Evolutionary conservation across 2,329 filamentous ascomycete species (phyloP).

Genomic region (Xylariaceae sp.): DNA sequence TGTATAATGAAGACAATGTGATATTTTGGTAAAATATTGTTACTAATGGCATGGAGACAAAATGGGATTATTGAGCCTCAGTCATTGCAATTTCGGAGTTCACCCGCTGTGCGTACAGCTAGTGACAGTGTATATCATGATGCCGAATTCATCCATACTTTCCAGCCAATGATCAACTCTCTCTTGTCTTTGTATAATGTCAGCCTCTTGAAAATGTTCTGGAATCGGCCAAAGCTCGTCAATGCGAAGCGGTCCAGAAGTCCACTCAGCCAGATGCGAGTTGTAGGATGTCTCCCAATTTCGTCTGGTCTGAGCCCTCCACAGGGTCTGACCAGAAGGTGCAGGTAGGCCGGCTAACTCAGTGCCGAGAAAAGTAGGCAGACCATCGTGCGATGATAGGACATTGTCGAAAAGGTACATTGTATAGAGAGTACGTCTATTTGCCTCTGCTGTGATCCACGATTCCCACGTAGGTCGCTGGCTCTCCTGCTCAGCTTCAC

Average conservation of each 20-base stretch:
- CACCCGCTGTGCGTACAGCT: constrained; percentile 40
- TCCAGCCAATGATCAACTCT: constrained; percentile 49
- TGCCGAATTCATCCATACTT: constrained; percentile 49
- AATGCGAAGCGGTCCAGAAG: constrained; percentile 38
- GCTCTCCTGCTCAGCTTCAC: constrained; percentile 36
- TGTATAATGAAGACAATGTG: too few species aligned
- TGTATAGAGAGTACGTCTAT: constrained; percentile 46
- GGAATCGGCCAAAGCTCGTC: constrained; percentile 49
- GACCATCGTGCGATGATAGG: constrained; percentile 38
- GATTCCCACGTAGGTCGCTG: constrained; percentile 46
- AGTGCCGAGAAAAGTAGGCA: constrained; percentile 45
- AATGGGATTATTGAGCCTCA: neutral
- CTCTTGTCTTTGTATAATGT: constrained; percentile 28
- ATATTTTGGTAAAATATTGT: too few species aligned
- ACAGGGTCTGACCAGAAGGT: constrained; percentile 39
- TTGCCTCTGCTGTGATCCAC: constrained; percentile 52
- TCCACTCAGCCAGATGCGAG: constrained; percentile 39
- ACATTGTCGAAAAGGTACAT: constrained; percentile 53
- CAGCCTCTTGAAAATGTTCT: constrained; percentile 27
- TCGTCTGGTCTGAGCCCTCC: constrained; percentile 35
- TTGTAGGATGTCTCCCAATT: constrained; percentile 45
- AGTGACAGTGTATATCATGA: constrained; percentile 48
- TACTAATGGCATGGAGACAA: too few species aligned
- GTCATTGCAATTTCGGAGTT: constrained; percentile 2
- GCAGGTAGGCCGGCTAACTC: constrained; percentile 44